Evolutionary conservation across 768 basidiomycete species (phyloP), one percentile per base, ranked within the genome.

Genomic region (Amanita molliuscula): DNA sequence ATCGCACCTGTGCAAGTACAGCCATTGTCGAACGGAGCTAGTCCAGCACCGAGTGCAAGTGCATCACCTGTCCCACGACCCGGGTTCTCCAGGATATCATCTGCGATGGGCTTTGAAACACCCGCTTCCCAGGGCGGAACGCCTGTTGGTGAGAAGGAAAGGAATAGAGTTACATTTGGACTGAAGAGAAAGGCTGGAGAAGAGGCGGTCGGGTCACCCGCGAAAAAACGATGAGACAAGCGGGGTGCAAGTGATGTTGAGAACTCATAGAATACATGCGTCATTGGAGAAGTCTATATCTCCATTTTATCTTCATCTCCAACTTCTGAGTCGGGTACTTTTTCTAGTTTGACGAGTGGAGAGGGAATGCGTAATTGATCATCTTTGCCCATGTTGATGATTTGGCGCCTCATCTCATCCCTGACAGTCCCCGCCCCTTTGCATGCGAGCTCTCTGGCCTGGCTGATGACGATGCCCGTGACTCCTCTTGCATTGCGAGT

Each of bases 151-250:
- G 88, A 89, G 59, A 74, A 86, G 45, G 88, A 90, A 59, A 74
- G 88, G 46, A 75, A 79, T 28, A 91, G 81, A 64, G 78, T 92
- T 37, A 77, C 79, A 4, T 81, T 91, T 61, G 86, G 86, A 9
- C 77, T 91, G 41, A 93, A 93, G 72, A 72, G 90, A 59, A 92
- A 91, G 62, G 86, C 84, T 3, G 77, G 65, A 1, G 84, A 83
- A 28, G 88, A 89, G 50, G 72, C 75, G n/a, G 64, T 67, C 18
- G 82, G 76, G 3, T 87, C 86, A 5, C 77, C 84, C 7, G 61
- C 79, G 21, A 91, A 91, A 70, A 50, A 44, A 25, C 49, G 49
- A 26, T 44, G 21, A 50, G 8, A n/a, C n/a, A 8, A 28, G 33
- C 21, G 38, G 11, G 16, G 36, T 37, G 36, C 8, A 18, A 18